These are phyloP conservation scores for Hsuehochloa calcarea DNA, from an alignment of 176 grass and related monocot genomes.

Conservation along the genomic window DNA sequence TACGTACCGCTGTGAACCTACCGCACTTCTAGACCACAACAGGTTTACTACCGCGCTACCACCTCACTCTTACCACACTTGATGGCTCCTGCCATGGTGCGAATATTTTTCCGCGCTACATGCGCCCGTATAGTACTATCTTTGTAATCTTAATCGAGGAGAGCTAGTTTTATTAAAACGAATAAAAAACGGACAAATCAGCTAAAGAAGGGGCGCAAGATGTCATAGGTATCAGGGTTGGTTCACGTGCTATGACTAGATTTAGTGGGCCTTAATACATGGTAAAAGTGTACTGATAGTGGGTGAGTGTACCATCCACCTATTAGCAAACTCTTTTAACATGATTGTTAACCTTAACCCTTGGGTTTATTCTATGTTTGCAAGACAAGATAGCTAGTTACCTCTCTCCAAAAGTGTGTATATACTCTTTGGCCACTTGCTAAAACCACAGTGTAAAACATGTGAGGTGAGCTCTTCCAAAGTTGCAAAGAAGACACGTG, in stretches of 20 bases:
- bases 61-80: too few relatives aligned
- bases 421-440: neutral
- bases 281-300: constrained; percentile 16
- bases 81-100: too few relatives aligned
- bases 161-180: too few relatives aligned
- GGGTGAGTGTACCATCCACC: constrained; percentile 16
- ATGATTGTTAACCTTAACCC: neutral
- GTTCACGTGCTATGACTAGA: constrained; percentile 41
- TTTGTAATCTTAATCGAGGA: too few relatives aligned
- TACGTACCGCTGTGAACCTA: too few relatives aligned
- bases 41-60: too few relatives aligned
- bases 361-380: constrained; percentile 14
- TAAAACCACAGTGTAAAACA: neutral
- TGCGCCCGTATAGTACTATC: too few relatives aligned
- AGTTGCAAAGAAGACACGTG: neutral
- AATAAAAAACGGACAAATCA: too few relatives aligned
- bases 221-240: constrained; percentile 38
- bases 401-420: neutral
- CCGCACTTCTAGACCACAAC: too few relatives aligned
- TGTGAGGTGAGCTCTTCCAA: neutral
- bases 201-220: neutral
- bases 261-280: constrained; percentile 39
- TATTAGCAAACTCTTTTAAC: neutral
- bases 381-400: constrained; percentile 4
- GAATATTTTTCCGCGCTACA: too few relatives aligned